Percentiles rank a stretch among this genome's conserved stretches.
These are phyloP conservation scores for Talaromyces verruculosus DNA, from an alignment of 2,329 filamentous ascomycete species.

Conservation along the genomic window DNA sequence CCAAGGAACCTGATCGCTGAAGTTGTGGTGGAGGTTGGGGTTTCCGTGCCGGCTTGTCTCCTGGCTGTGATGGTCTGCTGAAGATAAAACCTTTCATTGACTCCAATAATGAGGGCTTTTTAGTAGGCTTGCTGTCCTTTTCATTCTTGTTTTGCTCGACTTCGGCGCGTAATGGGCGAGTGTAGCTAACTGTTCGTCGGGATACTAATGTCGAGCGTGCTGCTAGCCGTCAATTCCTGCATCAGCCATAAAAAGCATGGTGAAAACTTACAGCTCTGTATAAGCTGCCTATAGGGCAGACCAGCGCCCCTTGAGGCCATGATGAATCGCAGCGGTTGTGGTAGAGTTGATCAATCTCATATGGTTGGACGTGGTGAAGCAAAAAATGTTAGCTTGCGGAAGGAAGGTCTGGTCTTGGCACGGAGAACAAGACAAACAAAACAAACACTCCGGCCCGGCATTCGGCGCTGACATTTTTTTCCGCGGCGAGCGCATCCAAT, in stretches of 20 bases:
- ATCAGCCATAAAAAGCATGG: background rate
- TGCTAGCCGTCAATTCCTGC: constrained; percentile 21
- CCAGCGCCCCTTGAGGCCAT: constrained; percentile 44
- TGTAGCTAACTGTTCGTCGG: constrained; percentile 39
- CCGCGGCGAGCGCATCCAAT: constrained; percentile 10
- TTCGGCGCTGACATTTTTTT: constrained; percentile 9
- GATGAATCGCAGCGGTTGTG: constrained; percentile 16
- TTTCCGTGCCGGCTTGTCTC: constrained; percentile 32
- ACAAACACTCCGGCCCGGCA: constrained; percentile 3
- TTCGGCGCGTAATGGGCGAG: constrained; percentile 32
- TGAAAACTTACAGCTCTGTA: constrained; percentile 37
- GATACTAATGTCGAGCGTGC: constrained; percentile 37
- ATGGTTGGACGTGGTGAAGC: background rate
- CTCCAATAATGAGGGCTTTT: constrained; percentile 26
- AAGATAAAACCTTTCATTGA: constrained; percentile 38
- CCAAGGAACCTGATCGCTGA: constrained; percentile 39
- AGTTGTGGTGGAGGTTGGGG: constrained; percentile 28
- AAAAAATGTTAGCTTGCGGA: constrained; percentile 7
- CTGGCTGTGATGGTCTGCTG: constrained; percentile 28
- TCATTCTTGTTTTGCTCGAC: constrained; percentile 26
- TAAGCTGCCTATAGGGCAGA: constrained; percentile 39
- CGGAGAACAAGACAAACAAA: constrained; percentile 8
- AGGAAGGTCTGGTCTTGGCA: constrained; percentile 12
- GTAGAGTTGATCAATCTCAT: background rate
- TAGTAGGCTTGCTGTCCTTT: constrained; percentile 25